phyloP scores from a whole-genome alignment of 192 early-diverging fungal genomes.

The Obelidium mucronatum region DNA sequence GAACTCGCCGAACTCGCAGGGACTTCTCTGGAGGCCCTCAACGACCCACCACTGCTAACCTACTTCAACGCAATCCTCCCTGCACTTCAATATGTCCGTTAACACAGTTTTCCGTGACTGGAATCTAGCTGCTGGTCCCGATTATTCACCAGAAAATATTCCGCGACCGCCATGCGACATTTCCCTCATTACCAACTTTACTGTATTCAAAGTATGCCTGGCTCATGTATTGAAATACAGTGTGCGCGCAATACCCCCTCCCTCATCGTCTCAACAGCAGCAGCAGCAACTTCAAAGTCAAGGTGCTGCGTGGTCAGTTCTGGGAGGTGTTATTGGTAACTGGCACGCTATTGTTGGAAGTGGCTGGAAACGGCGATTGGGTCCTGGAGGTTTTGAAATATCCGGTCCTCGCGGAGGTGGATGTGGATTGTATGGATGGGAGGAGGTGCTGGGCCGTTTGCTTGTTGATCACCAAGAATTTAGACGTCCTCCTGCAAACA shows the following conservation, averaged over 20 bases:
- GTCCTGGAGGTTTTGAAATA: not conserved
- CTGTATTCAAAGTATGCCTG: conserved; percentile 5
- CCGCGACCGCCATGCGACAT: no score
- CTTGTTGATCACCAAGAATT: not conserved
- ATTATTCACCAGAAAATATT: no score
- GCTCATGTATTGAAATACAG: not conserved
- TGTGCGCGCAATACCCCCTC: conserved; percentile 2
- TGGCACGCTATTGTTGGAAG: not conserved
- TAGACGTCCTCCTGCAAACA: not conserved
- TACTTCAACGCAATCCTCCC: not conserved
- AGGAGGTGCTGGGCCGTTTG: conserved; percentile 26
- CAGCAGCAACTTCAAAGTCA: no score
- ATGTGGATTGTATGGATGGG: conserved; percentile 8
- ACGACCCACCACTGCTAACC: not conserved
- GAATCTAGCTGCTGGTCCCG: no score
- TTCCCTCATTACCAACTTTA: not conserved
- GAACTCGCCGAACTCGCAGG: conserved; percentile 20
- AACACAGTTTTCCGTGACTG: not conserved
- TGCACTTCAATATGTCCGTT: not conserved
- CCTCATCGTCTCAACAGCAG: no score
- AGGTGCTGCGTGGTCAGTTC: not conserved
- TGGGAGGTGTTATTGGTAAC: conserved; percentile 7
- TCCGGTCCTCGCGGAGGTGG: conserved; percentile 5
- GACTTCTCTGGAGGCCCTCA: conserved; percentile 11
- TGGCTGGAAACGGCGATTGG: not conserved